Conservation (phyloP, 441 rosid species). For the Rhodomyrtus psidioides region DNA sequence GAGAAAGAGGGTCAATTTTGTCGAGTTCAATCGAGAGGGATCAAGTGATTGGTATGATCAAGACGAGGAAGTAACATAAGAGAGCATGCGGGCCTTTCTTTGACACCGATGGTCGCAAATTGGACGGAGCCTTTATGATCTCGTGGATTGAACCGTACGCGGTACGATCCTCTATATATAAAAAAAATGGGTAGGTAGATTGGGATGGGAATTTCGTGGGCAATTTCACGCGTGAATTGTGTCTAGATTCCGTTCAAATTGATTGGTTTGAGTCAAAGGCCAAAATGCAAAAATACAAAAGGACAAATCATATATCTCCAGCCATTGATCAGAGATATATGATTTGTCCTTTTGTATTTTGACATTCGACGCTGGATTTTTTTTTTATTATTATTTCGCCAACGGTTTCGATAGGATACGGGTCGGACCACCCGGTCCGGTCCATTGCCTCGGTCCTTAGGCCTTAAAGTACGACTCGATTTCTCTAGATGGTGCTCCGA, state of each 20-base stretch:
- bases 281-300: no score
- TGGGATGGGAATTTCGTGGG: neutral
- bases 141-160: neutral
- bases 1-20: neutral
- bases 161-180: no score
- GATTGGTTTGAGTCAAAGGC: neutral
- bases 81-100: neutral
- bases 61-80: accelerated
- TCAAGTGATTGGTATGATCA: neutral
- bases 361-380: neutral
- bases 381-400: no score
- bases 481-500: neutral
- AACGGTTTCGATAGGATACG: accelerated
- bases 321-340: neutral
- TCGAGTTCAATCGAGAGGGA: neutral
- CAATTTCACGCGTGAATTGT: neutral
- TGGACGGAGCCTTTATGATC: neutral
- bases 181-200: neutral
- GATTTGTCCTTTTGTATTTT: neutral
- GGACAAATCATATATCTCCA: no score
- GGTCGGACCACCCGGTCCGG: neutral
- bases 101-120: accelerated
- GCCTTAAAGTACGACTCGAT: neutral
- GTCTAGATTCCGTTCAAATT: neutral
- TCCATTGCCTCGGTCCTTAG: neutral